A percentile compares a stretch with the other conserved stretches of the same genome.
Conservation (phyloP, 352 stramenopile genomes). For the Globisporangium middletonii region DNA sequence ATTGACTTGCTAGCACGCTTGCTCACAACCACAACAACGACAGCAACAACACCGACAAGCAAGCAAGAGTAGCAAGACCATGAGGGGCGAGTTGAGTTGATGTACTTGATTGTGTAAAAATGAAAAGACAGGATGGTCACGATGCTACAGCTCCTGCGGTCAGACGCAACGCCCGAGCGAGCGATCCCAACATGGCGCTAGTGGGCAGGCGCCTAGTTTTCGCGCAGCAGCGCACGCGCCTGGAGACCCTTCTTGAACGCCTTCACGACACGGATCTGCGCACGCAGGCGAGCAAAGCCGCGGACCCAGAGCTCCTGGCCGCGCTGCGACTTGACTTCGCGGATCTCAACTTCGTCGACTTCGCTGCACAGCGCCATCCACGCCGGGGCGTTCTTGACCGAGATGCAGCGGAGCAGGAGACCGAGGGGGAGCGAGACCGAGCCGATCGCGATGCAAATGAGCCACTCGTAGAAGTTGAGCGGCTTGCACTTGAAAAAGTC, state of each 20-base stretch:
- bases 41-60: too few relatives aligned
- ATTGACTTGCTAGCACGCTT: too few relatives aligned
- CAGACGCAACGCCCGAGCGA: too few relatives aligned
- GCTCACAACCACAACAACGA: too few relatives aligned
- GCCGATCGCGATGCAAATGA: conserved; percentile 52
- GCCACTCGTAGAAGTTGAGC: conserved; percentile 34
- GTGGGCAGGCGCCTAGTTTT: conserved; percentile 1
- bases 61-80: too few relatives aligned
- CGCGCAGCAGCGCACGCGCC: conserved; percentile 12
- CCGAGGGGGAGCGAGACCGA: conserved; percentile 43
- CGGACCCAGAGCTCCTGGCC: conserved; percentile 55
- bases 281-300: conserved; percentile 40
- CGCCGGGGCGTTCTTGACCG: conserved; percentile 46
- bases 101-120: too few relatives aligned
- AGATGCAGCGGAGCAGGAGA: conserved; percentile 45
- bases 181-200: too few relatives aligned
- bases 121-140: too few relatives aligned
- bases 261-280: conserved; percentile 60
- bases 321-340: conserved; percentile 21
- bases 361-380: conserved; percentile 58
- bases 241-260: conserved; percentile 58
- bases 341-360: conserved; percentile 32
- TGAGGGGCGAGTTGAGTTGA: too few relatives aligned
- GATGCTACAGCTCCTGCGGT: too few relatives aligned
- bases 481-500: conserved; percentile 52